A percentile compares a stretch with the other conserved stretches of the same genome.
phyloP scores from a whole-genome alignment of 2,329 filamentous ascomycete genomes.

The Trichoderma gracile region DNA sequence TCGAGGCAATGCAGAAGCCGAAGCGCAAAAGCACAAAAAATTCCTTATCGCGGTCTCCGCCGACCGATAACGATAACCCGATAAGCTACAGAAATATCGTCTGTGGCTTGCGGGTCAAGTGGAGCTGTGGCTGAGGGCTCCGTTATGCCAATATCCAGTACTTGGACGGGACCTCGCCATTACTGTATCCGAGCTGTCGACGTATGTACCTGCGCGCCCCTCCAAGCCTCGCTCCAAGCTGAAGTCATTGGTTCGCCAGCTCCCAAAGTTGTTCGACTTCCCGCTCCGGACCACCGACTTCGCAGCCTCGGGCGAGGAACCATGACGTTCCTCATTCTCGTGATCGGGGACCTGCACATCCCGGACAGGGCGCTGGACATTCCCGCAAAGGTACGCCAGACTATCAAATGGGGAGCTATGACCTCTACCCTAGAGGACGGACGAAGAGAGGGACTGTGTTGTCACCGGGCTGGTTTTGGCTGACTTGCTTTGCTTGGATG shows the following conservation, averaged over 20 bases:
- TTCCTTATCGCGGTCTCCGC: constrained; percentile 28
- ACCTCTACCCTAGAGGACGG: constrained; percentile 20
- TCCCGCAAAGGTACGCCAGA: constrained; percentile 71
- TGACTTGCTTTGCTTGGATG: constrained; percentile 26
- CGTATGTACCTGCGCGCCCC: constrained; percentile 32
- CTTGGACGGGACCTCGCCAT: constrained; percentile 27
- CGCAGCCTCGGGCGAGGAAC: constrained; percentile 41
- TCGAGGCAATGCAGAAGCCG: constrained; percentile 1
- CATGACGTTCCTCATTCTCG: constrained; percentile 87
- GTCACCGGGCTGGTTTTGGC: constrained; percentile 15
- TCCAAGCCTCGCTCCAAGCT: constrained; percentile 31
- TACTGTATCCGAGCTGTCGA: constrained; percentile 36
- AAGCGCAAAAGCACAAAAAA: constrained; percentile 26
- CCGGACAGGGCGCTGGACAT: constrained; percentile 90
- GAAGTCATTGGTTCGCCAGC: constrained; percentile 14
- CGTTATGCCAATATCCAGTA: constrained; percentile 18
- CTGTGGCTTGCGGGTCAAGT: not conserved
- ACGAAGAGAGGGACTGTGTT: not conserved
- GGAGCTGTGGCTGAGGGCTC: constrained; percentile 16
- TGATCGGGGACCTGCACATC: constrained; percentile 92
- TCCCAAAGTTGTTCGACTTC: constrained; percentile 4
- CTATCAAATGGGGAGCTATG: not conserved
- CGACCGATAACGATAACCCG: constrained; percentile 22
- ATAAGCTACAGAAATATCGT: not conserved
- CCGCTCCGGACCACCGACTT: not conserved